A percentile compares a stretch with the other conserved stretches of the same genome.
Conservation (phyloP, 495 filamentous ascomycete genomes). For the Physcia stellaris region DNA sequence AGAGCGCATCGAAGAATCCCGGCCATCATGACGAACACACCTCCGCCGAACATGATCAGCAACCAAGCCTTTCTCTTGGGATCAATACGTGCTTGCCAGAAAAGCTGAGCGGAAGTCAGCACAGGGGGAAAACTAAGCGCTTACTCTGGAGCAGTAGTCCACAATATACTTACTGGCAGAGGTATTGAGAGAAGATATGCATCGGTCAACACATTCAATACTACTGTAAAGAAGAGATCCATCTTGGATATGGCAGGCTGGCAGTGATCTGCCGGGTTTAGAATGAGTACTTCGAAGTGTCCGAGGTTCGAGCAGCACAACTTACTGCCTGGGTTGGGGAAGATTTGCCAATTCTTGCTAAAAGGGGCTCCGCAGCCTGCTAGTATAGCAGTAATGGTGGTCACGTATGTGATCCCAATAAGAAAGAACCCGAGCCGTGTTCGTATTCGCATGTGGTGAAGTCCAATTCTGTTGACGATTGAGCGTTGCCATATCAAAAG, state of each 20-base stretch:
- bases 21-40: slow-evolving; percentile 43
- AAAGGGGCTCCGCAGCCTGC: slow-evolving; percentile 37
- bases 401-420: slow-evolving; percentile 38
- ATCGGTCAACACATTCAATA: slow-evolving; percentile 39
- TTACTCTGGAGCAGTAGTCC: slow-evolving; percentile 6
- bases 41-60: slow-evolving; percentile 43
- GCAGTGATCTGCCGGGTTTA: slow-evolving; percentile 20
- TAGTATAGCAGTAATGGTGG: slow-evolving; percentile 37
- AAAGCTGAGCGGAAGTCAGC: slow-evolving; percentile 29
- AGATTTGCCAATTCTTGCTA: slow-evolving; percentile 46
- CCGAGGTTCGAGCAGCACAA: slow-evolving; percentile 3
- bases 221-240: slow-evolving; percentile 32
- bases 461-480: slow-evolving; percentile 24
- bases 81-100: slow-evolving; percentile 38
- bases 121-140: background rate
- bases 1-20: slow-evolving; percentile 45
- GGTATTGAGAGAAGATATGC: slow-evolving; percentile 43
- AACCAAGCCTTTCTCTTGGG: slow-evolving; percentile 38
- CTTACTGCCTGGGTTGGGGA: slow-evolving; percentile 42
- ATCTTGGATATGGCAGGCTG: slow-evolving; percentile 35
- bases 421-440: slow-evolving; percentile 39
- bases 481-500: slow-evolving; percentile 2
- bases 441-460: slow-evolving; percentile 32
- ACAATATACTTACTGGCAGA: slow-evolving; percentile 30
- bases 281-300: slow-evolving; percentile 4